Conservation (phyloP, 495 filamentous ascomycete genomes). For the Penicillium bovifimosum region DNA sequence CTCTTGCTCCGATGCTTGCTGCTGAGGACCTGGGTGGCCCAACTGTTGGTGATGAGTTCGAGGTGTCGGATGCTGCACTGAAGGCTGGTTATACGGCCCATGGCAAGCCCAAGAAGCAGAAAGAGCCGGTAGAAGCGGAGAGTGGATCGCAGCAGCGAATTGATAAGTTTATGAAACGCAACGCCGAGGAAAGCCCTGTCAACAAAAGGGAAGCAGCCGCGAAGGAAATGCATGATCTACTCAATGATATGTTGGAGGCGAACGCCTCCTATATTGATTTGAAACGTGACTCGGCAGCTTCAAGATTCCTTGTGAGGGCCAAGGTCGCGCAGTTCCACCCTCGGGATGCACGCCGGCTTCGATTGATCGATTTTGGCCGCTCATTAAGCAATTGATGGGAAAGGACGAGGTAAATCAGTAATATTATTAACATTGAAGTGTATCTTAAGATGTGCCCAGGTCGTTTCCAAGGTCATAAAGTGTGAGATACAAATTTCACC, state of each 20-base stretch:
- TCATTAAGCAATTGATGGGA: conserved; percentile 58
- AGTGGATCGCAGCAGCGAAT: conserved; percentile 58
- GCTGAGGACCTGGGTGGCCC: conserved; percentile 84
- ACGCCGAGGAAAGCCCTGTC: conserved; percentile 23
- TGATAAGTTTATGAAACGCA: conserved; percentile 63
- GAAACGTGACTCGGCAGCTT: conserved; percentile 70
- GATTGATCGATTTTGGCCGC: conserved; percentile 79
- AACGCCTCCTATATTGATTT: conserved; percentile 63
- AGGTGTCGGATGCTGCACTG: conserved; percentile 55
- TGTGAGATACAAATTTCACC: neutral
- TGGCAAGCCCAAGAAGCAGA: conserved; percentile 62
- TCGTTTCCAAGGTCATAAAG: neutral
- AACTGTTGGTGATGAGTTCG: conserved; percentile 67
- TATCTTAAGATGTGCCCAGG: conserved; percentile 17
- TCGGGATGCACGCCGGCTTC: conserved; percentile 67
- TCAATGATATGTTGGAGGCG: conserved; percentile 58
- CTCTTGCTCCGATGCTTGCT: conserved; percentile 74
- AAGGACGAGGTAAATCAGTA: neutral
- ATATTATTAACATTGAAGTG: conserved; percentile 12
- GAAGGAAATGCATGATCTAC: conserved; percentile 60
- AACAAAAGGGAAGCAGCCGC: conserved; percentile 62
- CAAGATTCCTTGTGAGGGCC: conserved; percentile 75
- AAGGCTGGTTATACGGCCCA: conserved; percentile 67
- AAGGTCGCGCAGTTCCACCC: conserved; percentile 86
- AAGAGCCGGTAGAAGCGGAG: conserved; percentile 40